Conservation (phyloP, 208 protist genomes). For the Kentomonas sorsogonicus region DNA sequence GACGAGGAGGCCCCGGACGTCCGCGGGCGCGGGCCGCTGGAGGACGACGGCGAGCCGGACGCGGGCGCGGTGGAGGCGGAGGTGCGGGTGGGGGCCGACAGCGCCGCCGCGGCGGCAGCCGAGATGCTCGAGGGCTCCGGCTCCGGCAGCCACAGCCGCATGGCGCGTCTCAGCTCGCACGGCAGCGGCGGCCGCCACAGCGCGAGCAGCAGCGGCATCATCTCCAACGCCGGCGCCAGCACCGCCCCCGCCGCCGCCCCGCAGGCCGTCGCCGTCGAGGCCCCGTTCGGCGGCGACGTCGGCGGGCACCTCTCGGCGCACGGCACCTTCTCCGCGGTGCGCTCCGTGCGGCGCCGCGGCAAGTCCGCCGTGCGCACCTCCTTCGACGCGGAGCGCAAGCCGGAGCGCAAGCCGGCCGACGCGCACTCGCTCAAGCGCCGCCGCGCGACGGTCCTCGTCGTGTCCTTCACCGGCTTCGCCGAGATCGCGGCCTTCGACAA, state of each 20-base stretch:
- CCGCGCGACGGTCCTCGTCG: neutral
- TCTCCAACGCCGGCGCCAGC: conserved; percentile 1
- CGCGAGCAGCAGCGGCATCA: no score
- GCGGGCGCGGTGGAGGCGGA: neutral
- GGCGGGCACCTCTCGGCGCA: conserved; percentile 12
- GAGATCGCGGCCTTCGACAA: neutral
- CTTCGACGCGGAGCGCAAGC: conserved; percentile 6
- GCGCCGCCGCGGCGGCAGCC: no score
- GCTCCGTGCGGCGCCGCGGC: no score
- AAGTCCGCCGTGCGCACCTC: conserved; percentile 2
- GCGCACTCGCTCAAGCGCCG: neutral
- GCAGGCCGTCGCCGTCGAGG: neutral
- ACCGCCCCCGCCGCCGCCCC: neutral
- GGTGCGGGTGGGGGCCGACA: neutral
- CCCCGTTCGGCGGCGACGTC: neutral
- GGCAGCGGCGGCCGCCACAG: no score
- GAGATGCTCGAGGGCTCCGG: no score
- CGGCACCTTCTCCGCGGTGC: no score
- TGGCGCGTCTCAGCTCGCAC: neutral
- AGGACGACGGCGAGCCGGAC: no score
- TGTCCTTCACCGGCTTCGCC: neutral
- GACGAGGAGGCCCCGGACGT: neutral
- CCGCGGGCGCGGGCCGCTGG: neutral
- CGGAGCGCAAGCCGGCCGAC: conserved; percentile 2
- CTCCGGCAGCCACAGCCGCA: no score